Evolutionary conservation across 2,329 filamentous ascomycete genomes (phyloP).

Genomic region (Alternaria longipes): DNA sequence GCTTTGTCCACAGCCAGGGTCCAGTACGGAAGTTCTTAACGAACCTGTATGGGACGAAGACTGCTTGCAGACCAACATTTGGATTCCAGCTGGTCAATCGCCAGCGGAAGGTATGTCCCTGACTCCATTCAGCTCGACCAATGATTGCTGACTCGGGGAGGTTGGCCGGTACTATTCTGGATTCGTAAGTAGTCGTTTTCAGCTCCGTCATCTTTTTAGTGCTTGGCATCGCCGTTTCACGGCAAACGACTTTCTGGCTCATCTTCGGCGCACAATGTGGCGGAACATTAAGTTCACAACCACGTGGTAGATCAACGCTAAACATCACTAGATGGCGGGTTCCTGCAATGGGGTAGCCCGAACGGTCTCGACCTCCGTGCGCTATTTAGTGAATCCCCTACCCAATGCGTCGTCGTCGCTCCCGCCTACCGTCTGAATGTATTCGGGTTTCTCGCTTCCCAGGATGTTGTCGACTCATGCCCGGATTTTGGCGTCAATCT

Average conservation of each 20-base stretch:
- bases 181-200: constrained; percentile 56
- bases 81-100: constrained; percentile 59
- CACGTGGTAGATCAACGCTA: constrained; percentile 12
- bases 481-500: constrained; percentile 55
- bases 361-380: constrained; percentile 58
- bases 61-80: constrained; percentile 66
- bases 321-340: constrained; percentile 60
- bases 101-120: constrained; percentile 47
- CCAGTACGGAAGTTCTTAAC: constrained; percentile 24
- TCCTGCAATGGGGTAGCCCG: constrained; percentile 64
- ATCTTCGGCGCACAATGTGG: not conserved
- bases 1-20: constrained; percentile 62
- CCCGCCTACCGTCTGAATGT: constrained; percentile 66
- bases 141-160: constrained; percentile 32
- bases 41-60: constrained; percentile 59
- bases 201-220: not conserved
- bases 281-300: not conserved
- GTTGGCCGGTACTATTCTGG: constrained; percentile 68
- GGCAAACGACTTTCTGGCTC: not conserved
- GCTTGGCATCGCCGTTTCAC: constrained; percentile 8
- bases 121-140: not conserved
- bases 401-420: constrained; percentile 60
- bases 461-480: constrained; percentile 56
- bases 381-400: constrained; percentile 60
- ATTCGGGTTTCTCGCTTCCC: constrained; percentile 64